Conservation (phyloP, 73 alveolate species). For the Paramecium octaurelia region DNA sequence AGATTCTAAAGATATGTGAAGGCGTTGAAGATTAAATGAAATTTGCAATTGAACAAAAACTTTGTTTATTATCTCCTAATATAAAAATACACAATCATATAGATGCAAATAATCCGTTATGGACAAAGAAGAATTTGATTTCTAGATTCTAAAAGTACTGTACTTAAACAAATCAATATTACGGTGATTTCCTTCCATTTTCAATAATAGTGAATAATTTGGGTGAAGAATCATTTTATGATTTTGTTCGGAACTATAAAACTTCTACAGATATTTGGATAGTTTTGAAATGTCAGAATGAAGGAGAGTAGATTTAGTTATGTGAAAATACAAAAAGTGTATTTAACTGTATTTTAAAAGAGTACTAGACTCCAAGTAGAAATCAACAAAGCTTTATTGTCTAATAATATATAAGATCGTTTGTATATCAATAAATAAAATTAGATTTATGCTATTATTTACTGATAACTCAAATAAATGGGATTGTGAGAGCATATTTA, state of each 20-base stretch:
- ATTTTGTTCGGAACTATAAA: neutral
- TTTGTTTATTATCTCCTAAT: neutral
- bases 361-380: neutral
- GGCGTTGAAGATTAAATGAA: conserved; percentile 19
- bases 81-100: neutral
- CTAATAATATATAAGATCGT: conserved; percentile 2
- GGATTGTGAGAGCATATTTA: conserved; percentile 32
- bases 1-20: neutral
- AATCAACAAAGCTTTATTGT: neutral
- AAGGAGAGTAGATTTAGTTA: neutral
- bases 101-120: neutral
- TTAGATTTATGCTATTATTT: conserved; percentile 54
- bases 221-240: neutral
- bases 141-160: neutral
- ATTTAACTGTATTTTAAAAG: neutral
- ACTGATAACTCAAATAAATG: conserved; percentile 42
- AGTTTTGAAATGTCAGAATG: neutral
- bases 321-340: neutral
- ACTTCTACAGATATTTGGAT: neutral
- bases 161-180: neutral
- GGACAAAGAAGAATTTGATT: neutral
- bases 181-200: neutral
- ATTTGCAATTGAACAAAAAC: neutral
- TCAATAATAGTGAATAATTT: neutral
- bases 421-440: conserved; percentile 43